phyloP scores from a whole-genome alignment of 169 alveolate species.

The Plasmodium blacklocki region DNA sequence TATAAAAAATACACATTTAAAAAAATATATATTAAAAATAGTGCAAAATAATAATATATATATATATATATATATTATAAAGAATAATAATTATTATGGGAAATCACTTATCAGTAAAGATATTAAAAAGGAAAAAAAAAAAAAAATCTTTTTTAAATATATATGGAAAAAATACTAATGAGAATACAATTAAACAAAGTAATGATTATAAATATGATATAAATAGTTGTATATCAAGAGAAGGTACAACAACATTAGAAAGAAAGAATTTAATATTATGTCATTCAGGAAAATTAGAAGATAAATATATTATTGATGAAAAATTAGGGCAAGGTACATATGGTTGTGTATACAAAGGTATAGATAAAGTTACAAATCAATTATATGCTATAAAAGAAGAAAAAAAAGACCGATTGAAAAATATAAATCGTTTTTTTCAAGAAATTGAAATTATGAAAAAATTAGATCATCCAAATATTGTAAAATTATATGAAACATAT shows the following conservation, averaged over 20 bases:
- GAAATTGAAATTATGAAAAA: conserved; percentile 91
- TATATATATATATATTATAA: background rate
- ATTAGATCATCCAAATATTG: conserved; percentile 93
- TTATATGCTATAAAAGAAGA: conserved; percentile 90
- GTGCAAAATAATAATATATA: no score
- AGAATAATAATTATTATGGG: background rate
- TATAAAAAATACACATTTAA: no score
- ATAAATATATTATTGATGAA: conserved; percentile 86
- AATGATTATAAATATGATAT: background rate
- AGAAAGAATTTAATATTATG: background rate
- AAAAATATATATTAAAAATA: no score
- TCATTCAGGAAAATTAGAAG: conserved; percentile 78
- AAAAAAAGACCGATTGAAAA: conserved; percentile 88
- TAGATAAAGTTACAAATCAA: conserved; percentile 88
- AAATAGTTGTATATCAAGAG: background rate
- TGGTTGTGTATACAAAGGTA: conserved; percentile 91
- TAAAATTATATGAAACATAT: conserved; percentile 92
- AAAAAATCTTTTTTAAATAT: background rate
- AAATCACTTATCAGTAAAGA: background rate
- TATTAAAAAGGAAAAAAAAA: background rate
- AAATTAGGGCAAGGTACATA: conserved; percentile 92
- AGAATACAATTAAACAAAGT: background rate
- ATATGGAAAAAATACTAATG: background rate
- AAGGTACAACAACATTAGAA: conserved; percentile 7
- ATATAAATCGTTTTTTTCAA: conserved; percentile 89